Base-by-base conservation (phyloP, 106 monocot genomes). In the Dendrobium officinale region DNA sequence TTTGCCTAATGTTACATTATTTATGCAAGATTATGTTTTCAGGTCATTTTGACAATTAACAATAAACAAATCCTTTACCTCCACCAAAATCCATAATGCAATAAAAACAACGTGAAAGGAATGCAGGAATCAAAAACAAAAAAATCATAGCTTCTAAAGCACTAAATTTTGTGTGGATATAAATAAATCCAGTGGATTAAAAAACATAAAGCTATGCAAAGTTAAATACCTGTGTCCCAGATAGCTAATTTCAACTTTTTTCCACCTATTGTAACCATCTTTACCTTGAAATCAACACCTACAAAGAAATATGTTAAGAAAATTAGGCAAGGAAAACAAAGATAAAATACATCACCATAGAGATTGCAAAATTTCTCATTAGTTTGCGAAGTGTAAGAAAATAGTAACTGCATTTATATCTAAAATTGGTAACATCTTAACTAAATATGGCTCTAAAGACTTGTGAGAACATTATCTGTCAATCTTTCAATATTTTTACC, bases 241-340 rank as follows among this genome's bases (percentile, higher is more conserved):
- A 99, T 95, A 37, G 99, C 95, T 87, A 99, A 95, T 78, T 99
- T 99, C 85, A 99, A 78, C 70, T 87, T 93, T 86, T 99, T 99
- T 55, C 95, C 99, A 26, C 95, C 95, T 64, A 91, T 86, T 1
- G 70, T 88, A 55, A 99, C 93, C 84, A 93, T 90, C 77, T 99
- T 99, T 1, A 99, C 91, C 87, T 99, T 99, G 55, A 99, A 99
- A 75, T 99, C 99, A 72, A 99, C 99, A 84, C 99, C 99, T 99
- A 68, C 66, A 82, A 10, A 58, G 0, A 81, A 79, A 49, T 44
- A 70, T 70, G 33, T 37, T 7, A 74, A 5, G 18, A 74, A 44
- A 74, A n/a, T 11, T 70, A 61, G 5, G 0, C 31, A 37, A 27
- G 4, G 70, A 70, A 31, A 37, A 37, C 43, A 43, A 5, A 20